Evolutionary conservation across 1,284 basidiomycete species (phyloP).

Genomic region (Irpex sp.): DNA sequence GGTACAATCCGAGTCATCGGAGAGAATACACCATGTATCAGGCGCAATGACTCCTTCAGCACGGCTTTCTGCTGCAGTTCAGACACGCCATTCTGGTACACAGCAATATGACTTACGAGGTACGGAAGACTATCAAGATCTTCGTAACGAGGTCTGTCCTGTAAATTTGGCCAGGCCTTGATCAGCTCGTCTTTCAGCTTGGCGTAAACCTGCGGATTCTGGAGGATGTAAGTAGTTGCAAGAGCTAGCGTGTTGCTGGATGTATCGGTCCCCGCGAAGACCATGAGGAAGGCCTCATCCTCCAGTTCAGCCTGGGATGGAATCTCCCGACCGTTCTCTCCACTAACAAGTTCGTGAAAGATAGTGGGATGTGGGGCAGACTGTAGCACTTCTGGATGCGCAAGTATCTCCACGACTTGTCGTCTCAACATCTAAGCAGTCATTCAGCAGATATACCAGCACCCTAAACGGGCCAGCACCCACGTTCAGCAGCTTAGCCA

Average conservation of each 20-base stretch:
- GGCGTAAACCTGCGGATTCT: constrained; percentile 10
- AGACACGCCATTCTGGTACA: neutral
- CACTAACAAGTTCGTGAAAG: constrained; percentile 25
- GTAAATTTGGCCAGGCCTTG: constrained; percentile 26
- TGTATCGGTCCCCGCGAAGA: constrained; percentile 31
- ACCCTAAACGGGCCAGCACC: too few relatives aligned
- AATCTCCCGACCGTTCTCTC: constrained; percentile 10
- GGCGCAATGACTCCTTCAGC: constrained; percentile 36
- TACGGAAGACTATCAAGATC: constrained; percentile 30
- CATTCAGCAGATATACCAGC: too few relatives aligned
- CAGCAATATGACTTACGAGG: constrained; percentile 17
- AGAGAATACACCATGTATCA: constrained; percentile 13
- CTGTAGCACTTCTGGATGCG: constrained; percentile 20
- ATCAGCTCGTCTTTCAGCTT: constrained; percentile 21
- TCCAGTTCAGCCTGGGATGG: constrained; percentile 16
- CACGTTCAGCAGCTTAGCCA: constrained; percentile 2
- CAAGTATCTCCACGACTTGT: constrained; percentile 32
- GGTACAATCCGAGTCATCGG: constrained; percentile 19
- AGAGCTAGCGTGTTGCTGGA: constrained; percentile 7
- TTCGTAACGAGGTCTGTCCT: constrained; percentile 17
- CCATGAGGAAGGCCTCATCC: constrained; percentile 27
- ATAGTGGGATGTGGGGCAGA: constrained; percentile 24
- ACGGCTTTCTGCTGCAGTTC: constrained; percentile 24
- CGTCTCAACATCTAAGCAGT: constrained; percentile 4
- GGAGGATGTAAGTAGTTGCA: constrained; percentile 4